These are phyloP conservation scores for Stemphylium lycopersici DNA, from an alignment of 2,329 filamentous ascomycete species.

Conservation along the genomic window DNA sequence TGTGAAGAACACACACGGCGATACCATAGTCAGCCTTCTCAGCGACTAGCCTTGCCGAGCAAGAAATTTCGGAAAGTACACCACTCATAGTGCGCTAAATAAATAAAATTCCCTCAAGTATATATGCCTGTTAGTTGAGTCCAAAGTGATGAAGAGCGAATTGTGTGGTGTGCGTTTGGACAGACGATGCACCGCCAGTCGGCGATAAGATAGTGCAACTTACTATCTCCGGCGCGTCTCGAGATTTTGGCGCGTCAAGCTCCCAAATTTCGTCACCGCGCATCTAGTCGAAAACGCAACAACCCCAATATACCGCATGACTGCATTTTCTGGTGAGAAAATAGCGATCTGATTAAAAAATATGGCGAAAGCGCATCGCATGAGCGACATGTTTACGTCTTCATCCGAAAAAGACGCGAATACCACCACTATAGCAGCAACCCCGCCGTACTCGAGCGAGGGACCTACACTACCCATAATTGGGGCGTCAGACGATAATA, in stretches of 20 bases:
- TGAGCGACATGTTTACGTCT: slow-evolving; percentile 30
- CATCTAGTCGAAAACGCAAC: not conserved
- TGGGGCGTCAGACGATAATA: not conserved
- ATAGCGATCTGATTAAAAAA: not conserved
- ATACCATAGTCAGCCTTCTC: not conserved
- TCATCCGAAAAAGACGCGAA: slow-evolving; percentile 14
- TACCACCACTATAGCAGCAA: slow-evolving; percentile 6
- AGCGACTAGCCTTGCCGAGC: not conserved
- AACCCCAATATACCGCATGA: not conserved
- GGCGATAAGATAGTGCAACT: slow-evolving; percentile 6
- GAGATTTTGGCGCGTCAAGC: slow-evolving; percentile 15
- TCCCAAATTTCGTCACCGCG: slow-evolving; percentile 10
- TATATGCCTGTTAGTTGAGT: not conserved
- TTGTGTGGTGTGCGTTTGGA: not conserved
- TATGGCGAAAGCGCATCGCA: slow-evolving; percentile 26
- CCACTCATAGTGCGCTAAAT: not conserved
- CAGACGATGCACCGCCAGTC: not conserved
- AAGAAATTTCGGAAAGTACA: not conserved
- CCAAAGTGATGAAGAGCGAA: not conserved
- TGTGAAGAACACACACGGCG: not conserved
- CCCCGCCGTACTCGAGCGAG: slow-evolving; percentile 27
- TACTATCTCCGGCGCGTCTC: slow-evolving; percentile 11
- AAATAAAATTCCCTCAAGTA: no score
- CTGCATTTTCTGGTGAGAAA: no score
- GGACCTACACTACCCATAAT: slow-evolving; percentile 28